Base-by-base conservation (phyloP, 2,329 filamentous ascomycete genomes). In the Sporothrix protearum region DNA sequence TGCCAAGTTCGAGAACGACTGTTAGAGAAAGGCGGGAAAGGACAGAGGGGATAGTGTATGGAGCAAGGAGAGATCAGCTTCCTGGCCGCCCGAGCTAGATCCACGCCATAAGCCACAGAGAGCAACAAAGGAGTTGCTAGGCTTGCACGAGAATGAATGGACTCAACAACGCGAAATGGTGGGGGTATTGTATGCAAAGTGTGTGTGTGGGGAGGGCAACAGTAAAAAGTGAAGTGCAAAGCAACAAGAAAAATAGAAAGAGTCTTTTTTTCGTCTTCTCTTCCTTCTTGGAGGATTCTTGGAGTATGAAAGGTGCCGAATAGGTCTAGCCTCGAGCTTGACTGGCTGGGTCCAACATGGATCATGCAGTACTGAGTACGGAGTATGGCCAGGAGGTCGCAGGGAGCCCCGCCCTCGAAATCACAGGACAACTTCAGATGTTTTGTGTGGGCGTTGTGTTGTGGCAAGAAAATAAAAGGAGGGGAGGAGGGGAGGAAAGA, bases 161-260 rank as follows among this genome's bases (percentile, higher is more conserved):
- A 45, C 59, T 51, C 57, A 14, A 63, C 10, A 42, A 45, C 19
- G 36, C 28, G 55, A 71, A 36, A 63, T 63, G 59, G 47, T 64
- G 47, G 57, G 57, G 71, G 66, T 49, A 55, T 45, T 45, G 33
- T 47, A 39, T 47, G 39, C n/a, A 69, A 69, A n/a, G n/a, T n/a
- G 66, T 69, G 71, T 69, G 67, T 69, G 67, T 72, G 71, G 67
- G 49, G 71, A 51, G 49, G 55, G 30, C 30, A 22, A 25, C 22
- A 55, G 33, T 42, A 45, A 39, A 51, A 39, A 39, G 30, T 49
- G 42, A 59, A 47, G 47, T 61, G 25, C 42, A 28, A 22, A 67
- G 25, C 5, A 25, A 70, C 45, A 42, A 45, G 47, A n/a, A 55
- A 61, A 28, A 68, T 45, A 51, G 64, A 47, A 59, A 30, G 39